Conservation (phyloP, 768 basidiomycete species). For the Suillus discolor region DNA sequence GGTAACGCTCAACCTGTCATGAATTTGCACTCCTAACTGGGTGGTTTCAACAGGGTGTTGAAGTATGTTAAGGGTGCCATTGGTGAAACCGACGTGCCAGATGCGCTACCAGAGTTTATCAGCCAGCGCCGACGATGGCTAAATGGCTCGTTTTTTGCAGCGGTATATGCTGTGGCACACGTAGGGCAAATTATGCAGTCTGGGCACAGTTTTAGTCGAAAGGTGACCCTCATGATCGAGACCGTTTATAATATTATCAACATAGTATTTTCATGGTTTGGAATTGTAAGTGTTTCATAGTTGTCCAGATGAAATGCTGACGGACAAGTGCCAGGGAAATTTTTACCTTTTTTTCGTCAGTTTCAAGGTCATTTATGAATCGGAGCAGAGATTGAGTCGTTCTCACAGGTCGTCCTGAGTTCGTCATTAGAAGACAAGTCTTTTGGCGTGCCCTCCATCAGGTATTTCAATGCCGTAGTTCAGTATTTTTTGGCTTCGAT, state of each 20-base stretch:
- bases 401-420: slow-evolving; percentile 75
- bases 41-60: slow-evolving; percentile 67
- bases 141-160: slow-evolving; percentile 94
- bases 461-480: slow-evolving; percentile 71
- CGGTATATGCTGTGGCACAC: slow-evolving; percentile 91
- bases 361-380: slow-evolving; percentile 8
- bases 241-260: slow-evolving; percentile 87
- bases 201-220: slow-evolving; percentile 73
- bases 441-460: slow-evolving; percentile 65
- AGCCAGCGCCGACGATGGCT: slow-evolving; percentile 88
- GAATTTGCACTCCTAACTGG: slow-evolving; percentile 8
- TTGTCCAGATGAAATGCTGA: slow-evolving; percentile 4
- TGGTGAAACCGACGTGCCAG: slow-evolving; percentile 94
- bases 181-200: slow-evolving; percentile 38
- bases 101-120: slow-evolving; percentile 91
- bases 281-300: slow-evolving; percentile 57
- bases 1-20: slow-evolving; percentile 46
- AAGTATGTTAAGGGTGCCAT: slow-evolving; percentile 95
- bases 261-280: slow-evolving; percentile 92
- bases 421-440: slow-evolving; percentile 79
- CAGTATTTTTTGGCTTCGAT: slow-evolving; percentile 86
- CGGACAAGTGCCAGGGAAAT: slow-evolving; percentile 63
- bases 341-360: slow-evolving; percentile 93
- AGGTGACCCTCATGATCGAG: slow-evolving; percentile 74
- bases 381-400: slow-evolving; percentile 2